A percentile compares a stretch with the other conserved stretches of the same genome.
Evolutionary conservation across 1,284 basidiomycete species (phyloP).

Genomic region (Ceratobasidium sp.): DNA sequence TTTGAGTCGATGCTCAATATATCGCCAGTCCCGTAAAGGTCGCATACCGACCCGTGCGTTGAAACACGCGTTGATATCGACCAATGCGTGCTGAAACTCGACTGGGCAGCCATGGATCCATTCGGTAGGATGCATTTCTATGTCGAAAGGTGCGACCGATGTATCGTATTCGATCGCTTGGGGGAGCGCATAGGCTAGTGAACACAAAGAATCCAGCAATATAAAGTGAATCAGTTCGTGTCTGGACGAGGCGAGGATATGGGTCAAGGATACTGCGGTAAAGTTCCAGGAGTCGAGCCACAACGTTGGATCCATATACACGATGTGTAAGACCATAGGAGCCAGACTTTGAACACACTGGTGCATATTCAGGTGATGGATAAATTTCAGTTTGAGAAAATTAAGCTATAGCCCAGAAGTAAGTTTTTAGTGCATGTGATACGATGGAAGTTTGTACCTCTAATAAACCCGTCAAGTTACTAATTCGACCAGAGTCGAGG

Average conservation of each 20-base stretch:
- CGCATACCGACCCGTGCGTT: not conserved
- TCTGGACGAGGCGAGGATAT: too few relatives aligned
- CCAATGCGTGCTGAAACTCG: not conserved
- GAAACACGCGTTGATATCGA: slow-evolving; percentile 3
- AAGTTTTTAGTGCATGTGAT: too few relatives aligned
- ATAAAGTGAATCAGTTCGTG: not conserved
- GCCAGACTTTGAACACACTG: too few relatives aligned
- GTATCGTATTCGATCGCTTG: slow-evolving; percentile 27
- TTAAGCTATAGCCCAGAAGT: too few relatives aligned
- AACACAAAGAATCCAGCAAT: not conserved
- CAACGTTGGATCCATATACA: too few relatives aligned
- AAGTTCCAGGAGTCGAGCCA: not conserved
- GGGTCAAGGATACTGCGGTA: not conserved
- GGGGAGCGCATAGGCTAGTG: not conserved
- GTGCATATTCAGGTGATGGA: too few relatives aligned
- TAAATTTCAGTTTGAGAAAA: too few relatives aligned
- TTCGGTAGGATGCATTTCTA: not conserved
- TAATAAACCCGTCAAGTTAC: too few relatives aligned
- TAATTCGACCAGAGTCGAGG: too few relatives aligned
- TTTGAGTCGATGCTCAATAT: slow-evolving; percentile 1
- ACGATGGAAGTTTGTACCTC: too few relatives aligned
- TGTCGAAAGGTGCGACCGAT: not conserved
- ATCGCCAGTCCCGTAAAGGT: not conserved
- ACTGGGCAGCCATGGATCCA: slow-evolving; percentile 9
- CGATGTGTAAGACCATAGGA: too few relatives aligned